Evolutionary conservation across 257 asterid genomes (phyloP), one percentile per base, ranked within the genome.

Genomic region (Gynochthodes officinalis): DNA sequence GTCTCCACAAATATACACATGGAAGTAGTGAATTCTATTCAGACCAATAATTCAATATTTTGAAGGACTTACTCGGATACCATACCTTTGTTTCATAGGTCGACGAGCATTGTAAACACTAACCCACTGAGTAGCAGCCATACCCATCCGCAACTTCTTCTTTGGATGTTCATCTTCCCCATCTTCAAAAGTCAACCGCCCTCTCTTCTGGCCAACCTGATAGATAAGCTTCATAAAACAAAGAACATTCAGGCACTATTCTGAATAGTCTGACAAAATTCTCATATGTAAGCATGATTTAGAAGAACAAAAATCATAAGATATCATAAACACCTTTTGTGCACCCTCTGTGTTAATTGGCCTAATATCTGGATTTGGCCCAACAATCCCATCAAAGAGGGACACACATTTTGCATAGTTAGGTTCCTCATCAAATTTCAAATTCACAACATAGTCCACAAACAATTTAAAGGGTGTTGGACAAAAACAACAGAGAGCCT

Each of bases 311-410:
- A 71, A 21, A 74, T 27, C 18, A 67, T 50, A 78, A 52, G 39
- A 60, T 63, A 46, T 58, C 8, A 81, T 5, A 70, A 64, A 55
- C 78, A 89, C 96, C 96, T 89, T 89, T 77, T 86, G 93, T 74
- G 96, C 97, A 74, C 97, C 96, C 28, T 92, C 96, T 7, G 95
- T 92, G 84, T 88, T 89, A 65, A 92, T 85, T 48, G 97, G 96
- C 74, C 97, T 86, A 69, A 81, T 75, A 79, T 80, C 80, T 62
- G 96, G 96, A 77, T 88, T 86, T 40, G 96, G 89, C 53, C 86
- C 96, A 6, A 92, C 85, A 33, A 89, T 75, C 67, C 93, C 91
- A 66, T 89, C 93, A 80, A 92, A 92, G 78, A 92, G 85, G 80
- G 97, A 84, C 66, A 92, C 65, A 54, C 76, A 88, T 76, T 85